A percentile compares a stretch with the other conserved stretches of the same genome.
Conservation (phyloP, 1,284 basidiomycete genomes). For the Tilletia indica region DNA sequence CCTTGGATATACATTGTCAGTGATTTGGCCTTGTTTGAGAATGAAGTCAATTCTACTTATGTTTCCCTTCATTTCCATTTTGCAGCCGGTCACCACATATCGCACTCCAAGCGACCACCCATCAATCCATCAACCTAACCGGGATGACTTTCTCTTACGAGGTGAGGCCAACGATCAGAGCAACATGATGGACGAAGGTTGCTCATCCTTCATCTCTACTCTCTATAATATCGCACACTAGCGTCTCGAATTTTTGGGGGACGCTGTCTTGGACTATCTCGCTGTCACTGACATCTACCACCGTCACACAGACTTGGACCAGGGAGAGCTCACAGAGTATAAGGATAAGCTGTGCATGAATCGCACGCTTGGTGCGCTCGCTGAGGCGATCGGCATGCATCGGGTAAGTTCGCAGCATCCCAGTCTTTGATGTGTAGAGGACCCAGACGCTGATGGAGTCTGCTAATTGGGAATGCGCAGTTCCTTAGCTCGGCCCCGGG, state of each 20-base stretch:
- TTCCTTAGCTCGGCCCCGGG: not conserved
- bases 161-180: not conserved
- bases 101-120: slow-evolving; percentile 41
- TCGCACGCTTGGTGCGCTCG: slow-evolving; percentile 3
- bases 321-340: slow-evolving; percentile 21
- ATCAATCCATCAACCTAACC: slow-evolving; percentile 31
- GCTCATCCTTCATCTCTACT: no score
- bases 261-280: slow-evolving; percentile 38
- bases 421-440: no score
- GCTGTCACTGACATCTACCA: slow-evolving; percentile 25
- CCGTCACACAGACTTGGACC: slow-evolving; percentile 20
- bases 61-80: no score
- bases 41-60: no score
- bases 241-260: slow-evolving; percentile 45
- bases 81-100: slow-evolving; percentile 31
- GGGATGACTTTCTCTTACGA: slow-evolving; percentile 31
- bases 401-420: not conserved
- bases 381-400: not conserved
- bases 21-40: not conserved
- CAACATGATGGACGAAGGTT: not conserved
- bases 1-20: slow-evolving; percentile 28
- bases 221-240: slow-evolving; percentile 19
- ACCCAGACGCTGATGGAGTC: no score
- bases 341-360: slow-evolving; percentile 10
- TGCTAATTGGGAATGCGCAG: not conserved